A percentile compares a stretch with the other conserved stretches of the same genome.
These are phyloP conservation scores for Saccharum officinarum DNA, from an alignment of 176 grass and related monocot species.

Conservation along the genomic window DNA sequence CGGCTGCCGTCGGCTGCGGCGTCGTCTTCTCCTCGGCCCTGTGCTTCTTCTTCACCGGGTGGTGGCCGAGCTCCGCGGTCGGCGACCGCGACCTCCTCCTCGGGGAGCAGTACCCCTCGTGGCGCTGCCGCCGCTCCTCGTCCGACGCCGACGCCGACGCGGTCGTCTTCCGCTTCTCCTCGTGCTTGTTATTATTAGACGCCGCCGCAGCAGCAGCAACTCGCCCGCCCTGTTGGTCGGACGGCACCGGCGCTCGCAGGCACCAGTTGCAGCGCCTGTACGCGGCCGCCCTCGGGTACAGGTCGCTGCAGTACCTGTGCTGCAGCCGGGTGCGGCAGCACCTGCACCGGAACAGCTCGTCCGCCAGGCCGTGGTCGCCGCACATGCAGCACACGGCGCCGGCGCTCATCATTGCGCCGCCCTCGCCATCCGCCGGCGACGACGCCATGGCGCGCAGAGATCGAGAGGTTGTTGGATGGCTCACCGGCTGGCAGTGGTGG, in stretches of 20 bases:
- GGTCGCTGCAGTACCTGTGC: slow-evolving; percentile 97
- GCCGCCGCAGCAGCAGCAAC: no score
- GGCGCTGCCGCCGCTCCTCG: slow-evolving; percentile 12
- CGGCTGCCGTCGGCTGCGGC: background rate
- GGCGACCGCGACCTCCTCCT: slow-evolving; percentile 18
- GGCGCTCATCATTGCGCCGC: background rate
- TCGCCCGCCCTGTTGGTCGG: no score
- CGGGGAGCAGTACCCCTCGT: slow-evolving; percentile 5
- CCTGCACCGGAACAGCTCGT: slow-evolving; percentile 79
- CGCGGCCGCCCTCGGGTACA: slow-evolving; percentile 63
- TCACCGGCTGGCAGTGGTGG: no score
- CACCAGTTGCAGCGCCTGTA: slow-evolving; percentile 94
- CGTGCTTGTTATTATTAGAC: background rate
- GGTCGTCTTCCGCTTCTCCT: slow-evolving; percentile 8
- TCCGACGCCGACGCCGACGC: background rate
- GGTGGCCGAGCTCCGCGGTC: slow-evolving; percentile 14
- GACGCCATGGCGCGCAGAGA: slow-evolving; percentile 5
- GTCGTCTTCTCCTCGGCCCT: slow-evolving; percentile 3
- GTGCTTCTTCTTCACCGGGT: slow-evolving; percentile 75
- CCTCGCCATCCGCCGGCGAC: background rate
- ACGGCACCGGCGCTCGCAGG: slow-evolving; percentile 37
- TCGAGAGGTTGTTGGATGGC: no score
- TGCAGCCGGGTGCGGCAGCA: slow-evolving; percentile 70
- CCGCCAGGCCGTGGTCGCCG: slow-evolving; percentile 71
- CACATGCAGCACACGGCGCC: slow-evolving; percentile 93